Evolutionary conservation across 148 eudicot genomes (phyloP).

Genomic region (Euryodendron excelsum): DNA sequence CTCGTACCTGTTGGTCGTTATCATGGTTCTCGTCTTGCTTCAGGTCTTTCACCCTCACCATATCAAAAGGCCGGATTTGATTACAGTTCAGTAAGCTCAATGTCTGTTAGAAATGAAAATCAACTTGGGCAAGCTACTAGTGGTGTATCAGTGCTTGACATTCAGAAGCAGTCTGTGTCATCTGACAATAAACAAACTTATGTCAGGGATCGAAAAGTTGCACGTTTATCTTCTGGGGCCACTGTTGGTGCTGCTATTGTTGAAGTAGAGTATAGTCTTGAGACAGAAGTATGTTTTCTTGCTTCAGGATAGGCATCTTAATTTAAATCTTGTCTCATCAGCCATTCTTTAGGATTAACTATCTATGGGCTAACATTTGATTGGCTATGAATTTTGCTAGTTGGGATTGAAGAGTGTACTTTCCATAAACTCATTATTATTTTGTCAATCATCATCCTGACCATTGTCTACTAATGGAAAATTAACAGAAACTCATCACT

Average conservation of each 20-base stretch:
- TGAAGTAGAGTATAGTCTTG: constrained; percentile 76
- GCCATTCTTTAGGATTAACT: constrained; percentile 9
- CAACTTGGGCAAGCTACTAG: constrained; percentile 25
- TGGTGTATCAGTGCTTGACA: constrained; percentile 21
- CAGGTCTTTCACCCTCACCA: constrained; percentile 81
- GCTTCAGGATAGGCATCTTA: constrained; percentile 23
- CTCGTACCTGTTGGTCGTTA: constrained; percentile 83
- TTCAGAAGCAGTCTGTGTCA: constrained; percentile 15
- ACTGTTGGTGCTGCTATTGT: constrained; percentile 91
- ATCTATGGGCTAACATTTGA: neutral
- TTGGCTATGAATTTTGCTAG: neutral
- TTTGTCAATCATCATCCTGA: neutral
- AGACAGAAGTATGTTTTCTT: constrained; percentile 59
- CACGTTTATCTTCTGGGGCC: constrained; percentile 59
- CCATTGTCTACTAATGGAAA: neutral
- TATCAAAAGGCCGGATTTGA: constrained; percentile 34
- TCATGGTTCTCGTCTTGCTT: constrained; percentile 96
- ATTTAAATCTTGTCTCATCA: constrained; percentile 9
- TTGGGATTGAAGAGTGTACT: neutral
- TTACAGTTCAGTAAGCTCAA: constrained; percentile 24
- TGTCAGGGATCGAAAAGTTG: constrained; percentile 50
- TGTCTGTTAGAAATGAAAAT: constrained; percentile 15
- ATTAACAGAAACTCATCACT: neutral
- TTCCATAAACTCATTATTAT: neutral
- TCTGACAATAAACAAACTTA: constrained; percentile 20